These are phyloP conservation scores for Xylaria intraflava DNA, from an alignment of 495 filamentous ascomycete genomes.

Conservation along the genomic window DNA sequence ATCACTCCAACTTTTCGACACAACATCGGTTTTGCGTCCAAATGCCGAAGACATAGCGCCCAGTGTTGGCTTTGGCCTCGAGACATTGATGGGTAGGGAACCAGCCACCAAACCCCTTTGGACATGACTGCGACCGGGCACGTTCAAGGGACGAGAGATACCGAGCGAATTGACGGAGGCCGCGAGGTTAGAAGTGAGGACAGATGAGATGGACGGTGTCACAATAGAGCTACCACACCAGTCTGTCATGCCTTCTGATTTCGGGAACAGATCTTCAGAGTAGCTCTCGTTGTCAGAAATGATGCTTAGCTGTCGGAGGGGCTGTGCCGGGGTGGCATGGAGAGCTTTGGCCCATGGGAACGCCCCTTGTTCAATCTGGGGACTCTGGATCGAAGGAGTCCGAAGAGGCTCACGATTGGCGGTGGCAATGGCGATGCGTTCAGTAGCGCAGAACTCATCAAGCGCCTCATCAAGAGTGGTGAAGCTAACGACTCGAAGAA, in stretches of 20 bases:
- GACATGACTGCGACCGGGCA: slow-evolving; percentile 24
- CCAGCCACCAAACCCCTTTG: slow-evolving; percentile 52
- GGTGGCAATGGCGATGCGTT: slow-evolving; percentile 63
- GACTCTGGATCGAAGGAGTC: slow-evolving; percentile 89
- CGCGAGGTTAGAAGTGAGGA: slow-evolving; percentile 67
- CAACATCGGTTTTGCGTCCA: slow-evolving; percentile 62
- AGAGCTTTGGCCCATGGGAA: slow-evolving; percentile 96
- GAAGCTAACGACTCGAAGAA: slow-evolving; percentile 77
- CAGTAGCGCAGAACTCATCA: slow-evolving; percentile 89
- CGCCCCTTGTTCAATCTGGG: slow-evolving; percentile 66
- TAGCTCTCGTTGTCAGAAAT: slow-evolving; percentile 72
- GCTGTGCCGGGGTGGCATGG: slow-evolving; percentile 65
- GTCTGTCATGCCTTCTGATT: slow-evolving; percentile 64
- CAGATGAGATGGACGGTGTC: slow-evolving; percentile 71
- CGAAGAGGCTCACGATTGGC: slow-evolving; percentile 92
- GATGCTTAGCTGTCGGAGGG: slow-evolving; percentile 76
- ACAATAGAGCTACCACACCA: slow-evolving; percentile 64
- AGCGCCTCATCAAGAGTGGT: slow-evolving; percentile 78
- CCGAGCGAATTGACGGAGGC: slow-evolving; percentile 58
- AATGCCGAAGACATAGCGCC: slow-evolving; percentile 63
- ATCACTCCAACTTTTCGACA: slow-evolving; percentile 97
- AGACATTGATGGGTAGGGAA: slow-evolving; percentile 68
- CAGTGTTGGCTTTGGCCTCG: slow-evolving; percentile 51
- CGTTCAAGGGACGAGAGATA: slow-evolving; percentile 37
- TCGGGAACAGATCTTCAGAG: slow-evolving; percentile 83